Base-by-base conservation (phyloP, 2,329 filamentous ascomycete species). In the Alternaria sp. region DNA sequence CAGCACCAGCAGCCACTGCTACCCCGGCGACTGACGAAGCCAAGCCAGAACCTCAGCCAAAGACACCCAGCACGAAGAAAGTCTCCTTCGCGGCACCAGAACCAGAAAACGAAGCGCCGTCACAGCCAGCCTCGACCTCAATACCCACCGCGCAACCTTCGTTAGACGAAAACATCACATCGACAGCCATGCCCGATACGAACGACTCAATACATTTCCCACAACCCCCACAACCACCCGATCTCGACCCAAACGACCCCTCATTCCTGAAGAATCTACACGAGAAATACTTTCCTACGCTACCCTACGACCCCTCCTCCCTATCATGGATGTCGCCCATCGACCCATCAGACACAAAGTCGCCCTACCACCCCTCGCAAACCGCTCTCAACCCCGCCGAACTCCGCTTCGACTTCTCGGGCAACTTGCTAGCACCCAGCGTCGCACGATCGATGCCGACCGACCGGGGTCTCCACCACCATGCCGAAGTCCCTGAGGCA, bases 261-360 rank as follows among this genome's bases (percentile, higher is more conserved):
- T 86, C 93, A 74, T 98, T 98, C 82, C 89, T 98, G 61, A 82
- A 88, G 50, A 90, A 92, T 60, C 88, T 99, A 6, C 94, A 97
- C 84, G 83, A 89, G 21, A 97, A 97, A 80, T 99, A 97, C 86
- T 99, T 97, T 81, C 94, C 96, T 12, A 88, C 89, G 66, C 89
- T 97, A 1, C 89, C 94, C 2, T 89, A 93, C 58, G 93, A 97
- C 79, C 93, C 94, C 0, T 89, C 90, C 62, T 91, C 92, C 57
- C 88, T 97, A 5, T 92, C 93, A 19, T 99, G 95, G 95, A 96
- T 98, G 87, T 89, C 90, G 54, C 90, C 91, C 13, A 76, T 91
- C 54, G 77, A 79, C 7, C 89, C 89, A 5, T 79, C 87, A 50
- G 86, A 89, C 75, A 89, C 88, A 46, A 79, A 86, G 45, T 93